A percentile compares a stretch with the other conserved stretches of the same genome.
Conservation (phyloP, 257 asterid species). For the Fraxinus pennsylvanica region DNA sequence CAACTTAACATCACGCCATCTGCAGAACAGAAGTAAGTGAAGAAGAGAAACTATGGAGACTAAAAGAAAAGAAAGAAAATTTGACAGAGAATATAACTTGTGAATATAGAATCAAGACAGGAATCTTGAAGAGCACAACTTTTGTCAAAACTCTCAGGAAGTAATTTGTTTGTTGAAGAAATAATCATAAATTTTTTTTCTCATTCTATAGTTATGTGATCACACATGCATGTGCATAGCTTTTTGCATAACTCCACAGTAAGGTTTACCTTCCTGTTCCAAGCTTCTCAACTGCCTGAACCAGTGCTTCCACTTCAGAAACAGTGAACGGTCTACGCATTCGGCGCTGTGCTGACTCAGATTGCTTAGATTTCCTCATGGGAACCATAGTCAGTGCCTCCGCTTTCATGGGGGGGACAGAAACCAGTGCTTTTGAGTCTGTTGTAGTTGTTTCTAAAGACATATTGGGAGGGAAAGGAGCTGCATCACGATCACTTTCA, state of each 20-base stretch:
- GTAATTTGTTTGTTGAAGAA: neutral
- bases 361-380: conserved; percentile 70
- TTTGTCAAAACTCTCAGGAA: neutral
- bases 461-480: conserved; percentile 64
- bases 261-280: conserved; percentile 85
- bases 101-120: neutral
- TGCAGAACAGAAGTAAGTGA: conserved; percentile 3
- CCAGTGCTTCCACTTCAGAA: conserved; percentile 92
- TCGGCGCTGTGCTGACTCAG: conserved; percentile 83
- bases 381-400: conserved; percentile 67
- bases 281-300: conserved; percentile 96
- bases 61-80: neutral
- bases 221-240: neutral
- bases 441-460: conserved; percentile 49
- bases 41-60: neutral
- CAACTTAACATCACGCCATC: conserved; percentile 35
- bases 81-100: neutral
- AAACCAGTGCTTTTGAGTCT: conserved; percentile 69
- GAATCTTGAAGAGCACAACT: neutral
- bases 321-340: conserved; percentile 97
- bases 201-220: neutral
- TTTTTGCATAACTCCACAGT: neutral
- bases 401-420: conserved; percentile 46
- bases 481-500: conserved; percentile 81
- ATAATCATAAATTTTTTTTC: neutral